Percentiles rank a stretch among this genome's conserved stretches.
These are phyloP conservation scores for Thalassia testudinum DNA, from an alignment of 116 monocot species.

Conservation along the genomic window DNA sequence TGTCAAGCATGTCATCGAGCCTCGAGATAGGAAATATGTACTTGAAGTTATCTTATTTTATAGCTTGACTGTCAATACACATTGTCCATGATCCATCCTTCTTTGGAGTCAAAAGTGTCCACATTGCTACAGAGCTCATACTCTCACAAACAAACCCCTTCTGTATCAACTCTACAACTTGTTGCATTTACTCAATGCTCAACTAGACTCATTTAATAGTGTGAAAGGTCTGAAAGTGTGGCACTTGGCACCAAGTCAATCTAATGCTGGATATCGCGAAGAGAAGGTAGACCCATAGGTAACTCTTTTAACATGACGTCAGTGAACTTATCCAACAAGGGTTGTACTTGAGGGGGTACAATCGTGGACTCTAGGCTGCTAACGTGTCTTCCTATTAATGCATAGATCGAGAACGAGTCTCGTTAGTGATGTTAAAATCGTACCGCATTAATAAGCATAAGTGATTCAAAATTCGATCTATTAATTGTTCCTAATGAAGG, in stretches of 20 bases:
- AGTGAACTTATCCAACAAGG: too few relatives aligned
- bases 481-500: too few relatives aligned
- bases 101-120: background rate
- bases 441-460: too few relatives aligned
- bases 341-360: too few relatives aligned
- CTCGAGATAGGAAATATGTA: background rate
- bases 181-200: background rate
- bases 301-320: too few relatives aligned
- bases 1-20: background rate
- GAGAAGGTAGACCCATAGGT: too few relatives aligned
- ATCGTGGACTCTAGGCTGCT: too few relatives aligned
- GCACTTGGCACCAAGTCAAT: background rate
- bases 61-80: background rate
- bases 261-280: background rate
- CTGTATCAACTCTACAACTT: background rate
- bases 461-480: too few relatives aligned
- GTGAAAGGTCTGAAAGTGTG: background rate
- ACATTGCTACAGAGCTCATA: background rate
- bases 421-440: too few relatives aligned
- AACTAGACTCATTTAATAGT: background rate
- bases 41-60: background rate
- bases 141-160: background rate
- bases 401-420: too few relatives aligned
- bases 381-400: too few relatives aligned
- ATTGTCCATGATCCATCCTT: background rate